Base-by-base conservation (phyloP, 768 basidiomycete species). In the Boletales sp. region DNA sequence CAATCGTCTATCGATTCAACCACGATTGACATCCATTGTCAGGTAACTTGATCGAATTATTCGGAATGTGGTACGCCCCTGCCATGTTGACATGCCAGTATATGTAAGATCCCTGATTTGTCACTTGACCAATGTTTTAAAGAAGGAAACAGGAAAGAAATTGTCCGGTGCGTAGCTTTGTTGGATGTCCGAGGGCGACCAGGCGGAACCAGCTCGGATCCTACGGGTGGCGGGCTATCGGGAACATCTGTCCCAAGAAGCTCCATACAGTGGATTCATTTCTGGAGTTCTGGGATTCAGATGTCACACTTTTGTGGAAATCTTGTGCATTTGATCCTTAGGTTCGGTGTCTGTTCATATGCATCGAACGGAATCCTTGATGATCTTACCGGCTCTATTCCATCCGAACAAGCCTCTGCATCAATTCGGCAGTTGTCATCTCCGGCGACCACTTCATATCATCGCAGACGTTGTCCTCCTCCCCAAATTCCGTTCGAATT, bases 371-470 rank as follows among this genome's bases (percentile, higher is more conserved):
- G 33, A 18, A 31, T 25, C 18, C 32, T 46, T n/a, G 31, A 37
- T 30, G 37, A 37, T 33, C 33, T 34, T 14, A 39, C 58, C 50
- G 58, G 54, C 30, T n/a, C 34, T 30, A 4, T 47, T 25, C 18
- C 31, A 33, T 45, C 58, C 57, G 57, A 58, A 28, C 8, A 59
- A 44, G 49, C 32, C 37, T 15, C 32, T 15, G 21, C 37, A 43
- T 48, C 30, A 31, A 52, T 21, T 50, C 43, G 57, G 57, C 1
- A 32, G 18, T 43, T 41, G 17, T 18, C 28, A 56, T 52, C 41
- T 48, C 57, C 53, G 53, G 40, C 32, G 33, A 32, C n/a, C n/a
- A 13, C 21, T 12, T 40, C 44, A 31, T 32, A 19, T 31, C 21
- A 44, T 44, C 13, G 21, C 13, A 33, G n/a, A 21, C 21, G 18